Evolutionary conservation across 768 basidiomycete genomes (phyloP).

Genomic region (Lactifluus subvellereus): DNA sequence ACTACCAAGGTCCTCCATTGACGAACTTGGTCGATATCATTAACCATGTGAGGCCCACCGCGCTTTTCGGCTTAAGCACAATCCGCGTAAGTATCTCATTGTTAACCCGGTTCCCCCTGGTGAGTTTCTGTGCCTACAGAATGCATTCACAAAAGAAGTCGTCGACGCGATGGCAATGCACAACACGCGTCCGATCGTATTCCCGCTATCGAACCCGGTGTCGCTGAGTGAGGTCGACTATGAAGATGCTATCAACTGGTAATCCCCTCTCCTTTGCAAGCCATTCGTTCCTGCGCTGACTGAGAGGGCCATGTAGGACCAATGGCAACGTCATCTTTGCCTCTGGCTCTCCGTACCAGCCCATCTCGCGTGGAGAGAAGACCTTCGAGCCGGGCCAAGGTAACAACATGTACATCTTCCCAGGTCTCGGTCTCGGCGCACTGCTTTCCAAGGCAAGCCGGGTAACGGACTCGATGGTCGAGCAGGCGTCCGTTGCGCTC

Average conservation of each 20-base stretch:
- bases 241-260: constrained; percentile 64
- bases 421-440: constrained; percentile 70
- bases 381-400: constrained; percentile 80
- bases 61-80: constrained; percentile 83
- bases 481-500: constrained; percentile 77
- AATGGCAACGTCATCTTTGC: constrained; percentile 80
- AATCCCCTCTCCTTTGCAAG: constrained; percentile 26
- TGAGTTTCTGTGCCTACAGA: constrained; percentile 34
- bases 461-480: constrained; percentile 86
- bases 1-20: constrained; percentile 74
- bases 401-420: constrained; percentile 91
- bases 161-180: constrained; percentile 74
- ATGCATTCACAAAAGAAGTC: constrained; percentile 69
- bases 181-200: constrained; percentile 83
- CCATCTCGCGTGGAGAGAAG: constrained; percentile 49
- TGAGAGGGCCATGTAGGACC: constrained; percentile 10
- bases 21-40: constrained; percentile 75
- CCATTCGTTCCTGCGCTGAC: not conserved
- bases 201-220: constrained; percentile 88
- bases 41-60: constrained; percentile 79
- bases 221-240: constrained; percentile 77
- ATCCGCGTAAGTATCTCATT: constrained; percentile 43
- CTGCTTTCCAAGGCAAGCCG: constrained; percentile 63
- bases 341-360: constrained; percentile 79
- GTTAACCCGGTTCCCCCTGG: constrained; percentile 1